Base-by-base conservation (phyloP, 805 yeast genomes). In the Starmerella stigmatis region DNA sequence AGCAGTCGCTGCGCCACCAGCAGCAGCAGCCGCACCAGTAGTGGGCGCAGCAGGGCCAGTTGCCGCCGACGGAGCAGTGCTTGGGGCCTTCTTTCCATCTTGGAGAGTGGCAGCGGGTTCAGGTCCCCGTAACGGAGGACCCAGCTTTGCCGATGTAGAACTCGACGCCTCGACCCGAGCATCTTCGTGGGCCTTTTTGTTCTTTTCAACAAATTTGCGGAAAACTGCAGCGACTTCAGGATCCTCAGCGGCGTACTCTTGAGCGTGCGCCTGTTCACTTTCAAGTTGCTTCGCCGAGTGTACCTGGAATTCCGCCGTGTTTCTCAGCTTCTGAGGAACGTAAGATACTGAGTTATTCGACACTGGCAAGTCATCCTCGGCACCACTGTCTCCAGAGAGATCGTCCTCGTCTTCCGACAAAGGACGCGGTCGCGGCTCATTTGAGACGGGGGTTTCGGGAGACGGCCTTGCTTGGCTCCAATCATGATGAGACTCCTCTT, bases 361-460 rank as follows among this genome's bases (percentile, higher is more conserved):
- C 11, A 21, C 19, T 5, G 38, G 38, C 26, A 34, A 5, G n/a
- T 34, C 38, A 16, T 36, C 41, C 31, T 36, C 41, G 17, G 19
- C 25, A 13, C 43, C 55, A 15, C 43, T 38, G n/a, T 49, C 55
- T 17, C 44, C 52, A 2, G 52, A 34, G n/a, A 44, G 45, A 34
- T 49, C 52, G 33, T 38, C 48, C 4, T 42, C 49, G 3, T 48
- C 54, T n/a, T 49, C 52, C 7, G 43, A 41, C 15, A 46, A 31
- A 20, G 29, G 37, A 10, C 38, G 19, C 12, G n/a, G 27, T 5
- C 22, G 38, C 3, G 40, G 43, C 27, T 25, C 44, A n/a, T 22
- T n/a, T 9, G 17, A 20, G 35, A 35, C 34, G 19, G 15, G n/a
- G 16, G 21, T 29, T 1, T 27, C 29, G 8, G 23, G 17, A 12